Conservation (phyloP, 306 rosid species). For the Quercus wislizeni region DNA sequence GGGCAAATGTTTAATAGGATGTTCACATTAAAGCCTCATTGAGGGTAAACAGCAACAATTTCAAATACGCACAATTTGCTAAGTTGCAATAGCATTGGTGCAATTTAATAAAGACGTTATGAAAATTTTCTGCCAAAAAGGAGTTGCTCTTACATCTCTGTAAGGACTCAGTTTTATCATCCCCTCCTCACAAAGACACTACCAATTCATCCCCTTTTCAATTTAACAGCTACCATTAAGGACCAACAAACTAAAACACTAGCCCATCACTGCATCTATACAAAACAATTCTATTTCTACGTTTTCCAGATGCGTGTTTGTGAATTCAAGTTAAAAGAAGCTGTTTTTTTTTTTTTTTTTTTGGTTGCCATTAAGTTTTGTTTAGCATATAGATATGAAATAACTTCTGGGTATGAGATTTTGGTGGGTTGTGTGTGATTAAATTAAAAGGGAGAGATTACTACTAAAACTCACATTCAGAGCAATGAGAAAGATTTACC, state of each 20-base stretch:
- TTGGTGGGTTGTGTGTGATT: too few species aligned
- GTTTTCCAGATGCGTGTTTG: too few species aligned
- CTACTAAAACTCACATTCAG: too few species aligned
- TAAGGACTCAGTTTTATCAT: not conserved
- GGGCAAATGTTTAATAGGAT: not conserved
- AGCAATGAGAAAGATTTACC: too few species aligned
- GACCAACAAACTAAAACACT: not conserved
- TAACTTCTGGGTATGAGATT: too few species aligned
- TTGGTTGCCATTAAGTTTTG: too few species aligned
- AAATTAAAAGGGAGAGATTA: too few species aligned
- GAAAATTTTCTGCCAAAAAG: not conserved
- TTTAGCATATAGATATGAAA: too few species aligned
- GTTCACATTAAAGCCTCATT: not conserved
- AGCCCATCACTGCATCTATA: not conserved
- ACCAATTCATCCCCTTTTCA: not conserved
- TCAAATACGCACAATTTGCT: not conserved
- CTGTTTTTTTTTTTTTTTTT: too few species aligned
- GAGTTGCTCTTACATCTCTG: not conserved
- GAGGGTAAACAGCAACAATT: not conserved
- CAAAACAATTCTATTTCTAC: not conserved
- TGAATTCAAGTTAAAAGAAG: too few species aligned
- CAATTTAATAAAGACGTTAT: too few species aligned
- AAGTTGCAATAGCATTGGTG: not conserved
- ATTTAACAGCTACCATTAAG: too few species aligned
- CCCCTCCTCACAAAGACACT: not conserved